These are phyloP conservation scores for Amanita polypyramis DNA, from an alignment of 768 basidiomycete genomes.

Conservation along the genomic window DNA sequence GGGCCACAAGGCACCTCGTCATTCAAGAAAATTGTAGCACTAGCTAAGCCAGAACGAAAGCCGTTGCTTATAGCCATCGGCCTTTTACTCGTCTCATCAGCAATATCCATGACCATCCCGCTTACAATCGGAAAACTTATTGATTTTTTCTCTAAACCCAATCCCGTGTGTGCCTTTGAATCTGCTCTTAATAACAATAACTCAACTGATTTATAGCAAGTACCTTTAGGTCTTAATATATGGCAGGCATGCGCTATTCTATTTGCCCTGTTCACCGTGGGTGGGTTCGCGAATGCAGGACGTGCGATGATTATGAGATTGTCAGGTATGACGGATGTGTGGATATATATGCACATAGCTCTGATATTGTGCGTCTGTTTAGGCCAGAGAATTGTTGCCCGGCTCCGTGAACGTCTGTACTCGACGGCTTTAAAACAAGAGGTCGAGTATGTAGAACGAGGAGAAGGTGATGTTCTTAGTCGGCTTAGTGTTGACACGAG, in stretches of 20 bases:
- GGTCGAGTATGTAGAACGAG: constrained; percentile 85
- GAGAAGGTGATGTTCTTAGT: constrained; percentile 90
- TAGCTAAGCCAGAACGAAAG: constrained; percentile 77
- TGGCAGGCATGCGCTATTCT: constrained; percentile 72
- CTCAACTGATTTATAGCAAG: constrained; percentile 33
- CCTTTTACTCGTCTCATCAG: constrained; percentile 75
- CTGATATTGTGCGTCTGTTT: not conserved
- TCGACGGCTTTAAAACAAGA: constrained; percentile 80
- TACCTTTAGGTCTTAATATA: constrained; percentile 71
- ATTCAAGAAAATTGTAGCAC: constrained; percentile 60
- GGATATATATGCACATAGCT: not conserved
- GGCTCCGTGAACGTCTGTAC: constrained; percentile 76
- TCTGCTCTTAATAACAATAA: not conserved
- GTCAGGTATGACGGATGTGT: constrained; percentile 39
- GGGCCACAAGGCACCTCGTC: constrained; percentile 44
- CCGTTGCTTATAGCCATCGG: constrained; percentile 69
- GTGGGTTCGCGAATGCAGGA: constrained; percentile 79
- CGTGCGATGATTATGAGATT: constrained; percentile 80
- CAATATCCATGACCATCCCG: constrained; percentile 88
- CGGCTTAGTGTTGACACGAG: constrained; percentile 84
- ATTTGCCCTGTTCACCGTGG: constrained; percentile 71
- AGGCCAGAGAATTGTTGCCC: constrained; percentile 87
- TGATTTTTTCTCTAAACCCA: constrained; percentile 74
- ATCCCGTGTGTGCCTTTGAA: constrained; percentile 45
- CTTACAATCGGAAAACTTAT: constrained; percentile 91